Base-by-base conservation (phyloP, 169 alveolate species). In the Plasmodium vivax region DNA sequence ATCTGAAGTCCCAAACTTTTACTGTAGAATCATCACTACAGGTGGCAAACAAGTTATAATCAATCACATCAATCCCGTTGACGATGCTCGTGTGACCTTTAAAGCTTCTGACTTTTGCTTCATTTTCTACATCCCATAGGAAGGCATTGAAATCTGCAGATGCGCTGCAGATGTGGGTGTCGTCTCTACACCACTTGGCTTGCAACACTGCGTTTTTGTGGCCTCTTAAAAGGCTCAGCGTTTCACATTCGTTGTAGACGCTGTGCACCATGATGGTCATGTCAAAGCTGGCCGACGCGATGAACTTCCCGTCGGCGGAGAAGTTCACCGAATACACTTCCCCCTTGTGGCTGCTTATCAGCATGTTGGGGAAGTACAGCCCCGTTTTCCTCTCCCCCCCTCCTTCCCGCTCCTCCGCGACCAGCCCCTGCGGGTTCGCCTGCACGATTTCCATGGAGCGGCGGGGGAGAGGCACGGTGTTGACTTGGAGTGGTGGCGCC, bases 141-240 rank as follows among this genome's bases (percentile, higher is more conserved):
- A 95, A 93, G n/a, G 95, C 96, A 82, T 96, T 95, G 80, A 95
- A 93, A 93, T 97, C 98, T 5, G 98, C 98, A 32, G 98, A 97
- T 73, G 97, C 97, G 73, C 98, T 95, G 83, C 96, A 97, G 47
- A 97, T 73, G 80, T 80, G 93, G 92, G 95, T 93, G 38, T 92
- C 84, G 38, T 95, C 97, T 19, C 82, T 58, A 6, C 85, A 51
- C 98, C 98, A 97, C 79, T 95, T 97, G 10, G 96, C 93, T 94
- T 97, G 98, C 36, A 97, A 95, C n/a, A 97, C 96, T 10, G 98
- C 98, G 54, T 97, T 97, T 58, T 95, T 95, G 92, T 97, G 98
- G n/a, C 98, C 98, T 16, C 94, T 94, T 88, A 97, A 83, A 16
- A 96, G 97, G n/a, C 96, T 96, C 79, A 96, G 87, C 27, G 96